Evolutionary conservation across 345 rosid genomes (phyloP).

Genomic region (Barbarea vulgaris): DNA sequence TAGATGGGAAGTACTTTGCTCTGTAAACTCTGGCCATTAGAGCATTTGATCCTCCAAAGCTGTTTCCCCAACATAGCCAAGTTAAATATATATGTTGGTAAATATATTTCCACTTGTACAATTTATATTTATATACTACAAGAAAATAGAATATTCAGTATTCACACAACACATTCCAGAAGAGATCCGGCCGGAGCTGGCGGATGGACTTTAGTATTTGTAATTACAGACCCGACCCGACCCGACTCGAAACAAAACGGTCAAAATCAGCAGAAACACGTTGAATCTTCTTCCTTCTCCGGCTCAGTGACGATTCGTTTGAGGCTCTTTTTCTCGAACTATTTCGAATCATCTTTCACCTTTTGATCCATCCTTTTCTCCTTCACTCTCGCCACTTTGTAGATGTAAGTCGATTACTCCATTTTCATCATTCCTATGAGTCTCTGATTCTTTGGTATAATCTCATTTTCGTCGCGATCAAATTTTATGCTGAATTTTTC

Average conservation of each 20-base stretch:
- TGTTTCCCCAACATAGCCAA: too few relatives aligned
- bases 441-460: background rate
- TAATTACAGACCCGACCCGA: background rate
- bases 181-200: too few relatives aligned
- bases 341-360: background rate
- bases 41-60: too few relatives aligned
- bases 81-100: too few relatives aligned
- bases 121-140: too few relatives aligned
- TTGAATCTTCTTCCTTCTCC: slow-evolving; percentile 20
- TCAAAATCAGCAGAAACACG: slow-evolving; percentile 32
- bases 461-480: slow-evolving; percentile 27
- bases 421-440: slow-evolving; percentile 1
- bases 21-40: too few relatives aligned
- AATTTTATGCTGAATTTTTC: background rate
- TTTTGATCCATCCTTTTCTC: slow-evolving; percentile 27
- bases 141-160: too few relatives aligned
- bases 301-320: slow-evolving; percentile 25
- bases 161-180: too few relatives aligned
- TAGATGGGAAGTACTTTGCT: too few relatives aligned
- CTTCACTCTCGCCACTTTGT: background rate
- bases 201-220: too few relatives aligned
- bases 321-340: slow-evolving; percentile 7
- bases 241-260: slow-evolving; percentile 33
- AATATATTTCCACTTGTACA: too few relatives aligned
- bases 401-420: slow-evolving; percentile 33